A percentile compares a stretch with the other conserved stretches of the same genome.
Conservation (phyloP, 805 yeast species). For the Starmerella geochares region DNA sequence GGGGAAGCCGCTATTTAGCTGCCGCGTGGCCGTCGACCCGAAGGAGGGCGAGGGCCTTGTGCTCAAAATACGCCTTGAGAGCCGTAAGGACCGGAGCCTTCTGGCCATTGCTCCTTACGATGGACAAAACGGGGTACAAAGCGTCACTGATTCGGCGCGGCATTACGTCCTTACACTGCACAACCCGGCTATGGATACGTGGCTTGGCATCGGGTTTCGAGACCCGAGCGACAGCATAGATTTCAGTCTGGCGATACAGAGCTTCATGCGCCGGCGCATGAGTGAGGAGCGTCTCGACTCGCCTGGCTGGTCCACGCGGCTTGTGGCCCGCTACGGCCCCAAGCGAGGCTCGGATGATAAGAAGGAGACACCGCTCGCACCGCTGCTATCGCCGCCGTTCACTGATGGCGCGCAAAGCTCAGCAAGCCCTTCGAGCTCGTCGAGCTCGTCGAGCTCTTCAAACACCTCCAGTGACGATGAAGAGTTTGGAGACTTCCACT, state of each 20-base stretch:
- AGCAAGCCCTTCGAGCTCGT: background rate
- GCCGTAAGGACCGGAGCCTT: conserved; percentile 26
- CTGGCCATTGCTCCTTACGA: conserved; percentile 35
- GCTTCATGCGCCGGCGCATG: conserved; percentile 25
- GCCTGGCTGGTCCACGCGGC: conserved; percentile 12
- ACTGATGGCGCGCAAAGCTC: background rate
- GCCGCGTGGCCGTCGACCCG: conserved; percentile 19
- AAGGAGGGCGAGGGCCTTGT: conserved; percentile 13
- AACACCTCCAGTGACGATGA: conserved; percentile 25
- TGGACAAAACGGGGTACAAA: conserved; percentile 28
- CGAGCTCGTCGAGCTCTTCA: background rate
- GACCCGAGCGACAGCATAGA: conserved; percentile 32
- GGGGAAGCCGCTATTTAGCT: conserved; percentile 16
- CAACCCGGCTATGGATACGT: conserved; percentile 31
- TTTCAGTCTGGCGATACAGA: conserved; percentile 34
- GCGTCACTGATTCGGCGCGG: conserved; percentile 31
- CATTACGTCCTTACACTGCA: conserved; percentile 34
- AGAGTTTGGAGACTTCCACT: conserved; percentile 33
- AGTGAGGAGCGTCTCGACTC: conserved; percentile 13
- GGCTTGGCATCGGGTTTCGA: conserved; percentile 36
- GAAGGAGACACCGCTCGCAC: background rate
- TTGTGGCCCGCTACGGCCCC: conserved; percentile 5
- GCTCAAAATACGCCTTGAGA: conserved; percentile 29
- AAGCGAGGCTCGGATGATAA: background rate
- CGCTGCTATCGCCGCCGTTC: conserved; percentile 7